Conservation (phyloP, 345 rosid species). For the Arabis hirsuta region DNA sequence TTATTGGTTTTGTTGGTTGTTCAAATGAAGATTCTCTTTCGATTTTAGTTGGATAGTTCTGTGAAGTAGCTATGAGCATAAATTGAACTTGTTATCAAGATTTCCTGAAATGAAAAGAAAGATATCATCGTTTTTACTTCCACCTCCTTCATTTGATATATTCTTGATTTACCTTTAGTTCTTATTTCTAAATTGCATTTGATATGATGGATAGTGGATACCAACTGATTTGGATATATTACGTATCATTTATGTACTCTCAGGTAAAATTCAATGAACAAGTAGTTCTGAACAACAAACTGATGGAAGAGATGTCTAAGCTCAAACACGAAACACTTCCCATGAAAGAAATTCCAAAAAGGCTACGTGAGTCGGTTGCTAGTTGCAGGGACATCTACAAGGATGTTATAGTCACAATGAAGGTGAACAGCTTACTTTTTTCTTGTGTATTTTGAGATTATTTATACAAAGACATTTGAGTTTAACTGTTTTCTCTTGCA, state of each 20-base stretch:
- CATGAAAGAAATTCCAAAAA: slow-evolving; percentile 56
- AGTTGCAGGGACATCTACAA: slow-evolving; percentile 58
- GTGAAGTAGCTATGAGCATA: slow-evolving; percentile 7
- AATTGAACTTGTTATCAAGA: slow-evolving; percentile 4
- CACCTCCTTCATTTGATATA: background rate
- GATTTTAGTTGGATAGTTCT: background rate
- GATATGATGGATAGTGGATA: background rate
- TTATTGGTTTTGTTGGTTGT: slow-evolving; percentile 12
- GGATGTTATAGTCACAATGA: slow-evolving; percentile 54
- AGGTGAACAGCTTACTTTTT: slow-evolving; percentile 53
- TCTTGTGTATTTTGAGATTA: slow-evolving; percentile 11
- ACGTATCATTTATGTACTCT: slow-evolving; percentile 29
- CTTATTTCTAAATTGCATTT: background rate
- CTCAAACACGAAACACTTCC: slow-evolving; percentile 57
- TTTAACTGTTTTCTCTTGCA: slow-evolving; percentile 34
- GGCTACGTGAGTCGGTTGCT: slow-evolving; percentile 52
- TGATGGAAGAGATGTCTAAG: slow-evolving; percentile 65
- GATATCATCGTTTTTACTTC: background rate
- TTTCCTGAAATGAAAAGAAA: background rate
- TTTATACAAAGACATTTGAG: background rate
- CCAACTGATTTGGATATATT: background rate
- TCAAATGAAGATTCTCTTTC: slow-evolving; percentile 22
- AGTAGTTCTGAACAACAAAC: slow-evolving; percentile 50
- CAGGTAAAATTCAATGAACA: slow-evolving; percentile 74
- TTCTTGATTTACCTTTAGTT: background rate